Conservation (phyloP, 768 basidiomycete species). For the Grammothele lineata region DNA sequence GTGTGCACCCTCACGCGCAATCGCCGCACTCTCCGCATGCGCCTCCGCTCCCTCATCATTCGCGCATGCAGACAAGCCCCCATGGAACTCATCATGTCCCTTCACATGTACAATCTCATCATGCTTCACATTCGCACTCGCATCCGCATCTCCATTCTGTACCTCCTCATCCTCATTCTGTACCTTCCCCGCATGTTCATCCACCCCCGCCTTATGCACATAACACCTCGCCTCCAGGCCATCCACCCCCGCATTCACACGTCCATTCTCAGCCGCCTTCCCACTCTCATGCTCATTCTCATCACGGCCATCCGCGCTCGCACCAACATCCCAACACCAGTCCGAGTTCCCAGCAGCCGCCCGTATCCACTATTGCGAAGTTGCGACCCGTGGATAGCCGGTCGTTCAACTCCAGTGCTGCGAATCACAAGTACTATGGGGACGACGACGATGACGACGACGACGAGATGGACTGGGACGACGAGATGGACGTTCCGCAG, state of each 20-base stretch:
- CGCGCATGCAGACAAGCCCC: no score
- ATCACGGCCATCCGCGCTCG: not conserved
- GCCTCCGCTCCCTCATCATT: no score
- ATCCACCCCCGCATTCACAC: not conserved
- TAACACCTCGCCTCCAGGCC: not conserved
- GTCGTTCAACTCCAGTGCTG: constrained; percentile 23
- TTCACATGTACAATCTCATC: constrained; percentile 1
- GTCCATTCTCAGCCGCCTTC: constrained; percentile 1
- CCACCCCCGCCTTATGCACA: not conserved
- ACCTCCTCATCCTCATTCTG: constrained; percentile 1
- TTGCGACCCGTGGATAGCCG: constrained; percentile 26
- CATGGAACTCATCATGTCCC: not conserved
- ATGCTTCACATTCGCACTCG: no score
- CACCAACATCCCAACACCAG: not conserved
- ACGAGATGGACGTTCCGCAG: constrained; percentile 21
- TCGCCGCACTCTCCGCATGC: constrained; percentile 5
- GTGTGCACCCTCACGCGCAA: not conserved
- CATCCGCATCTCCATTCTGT: not conserved
- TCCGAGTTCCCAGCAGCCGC: constrained; percentile 7
- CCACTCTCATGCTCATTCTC: constrained; percentile 3
- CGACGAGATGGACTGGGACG: constrained; percentile 32
- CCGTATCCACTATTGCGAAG: constrained; percentile 14
- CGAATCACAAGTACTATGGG: constrained; percentile 21
- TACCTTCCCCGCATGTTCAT: not conserved
- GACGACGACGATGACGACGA: constrained; percentile 34